Evolutionary conservation across 2,329 filamentous ascomycete genomes (phyloP).

Genomic region (Cylindrodendrum hubeiense): DNA sequence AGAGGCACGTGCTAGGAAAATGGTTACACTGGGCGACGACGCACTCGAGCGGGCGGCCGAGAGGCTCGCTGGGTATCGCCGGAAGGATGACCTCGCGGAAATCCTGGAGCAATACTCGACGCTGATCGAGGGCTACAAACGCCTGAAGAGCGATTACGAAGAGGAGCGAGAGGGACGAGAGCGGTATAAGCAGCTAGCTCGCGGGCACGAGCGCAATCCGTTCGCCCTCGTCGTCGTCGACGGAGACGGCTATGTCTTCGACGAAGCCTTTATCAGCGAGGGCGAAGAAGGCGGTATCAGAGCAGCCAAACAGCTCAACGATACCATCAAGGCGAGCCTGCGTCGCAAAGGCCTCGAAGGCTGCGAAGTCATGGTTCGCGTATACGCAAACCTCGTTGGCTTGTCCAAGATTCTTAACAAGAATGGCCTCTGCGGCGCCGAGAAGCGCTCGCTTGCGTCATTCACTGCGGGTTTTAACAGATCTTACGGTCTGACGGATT

Average conservation of each 20-base stretch:
- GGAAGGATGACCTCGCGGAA: slow-evolving; percentile 40
- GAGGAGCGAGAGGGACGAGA: slow-evolving; percentile 66
- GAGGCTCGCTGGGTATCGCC: slow-evolving; percentile 49
- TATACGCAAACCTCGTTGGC: slow-evolving; percentile 68
- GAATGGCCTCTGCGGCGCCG: slow-evolving; percentile 61
- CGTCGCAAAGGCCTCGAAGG: slow-evolving; percentile 60
- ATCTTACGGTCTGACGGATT: slow-evolving; percentile 70
- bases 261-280: slow-evolving; percentile 60
- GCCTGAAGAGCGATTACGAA: slow-evolving; percentile 68
- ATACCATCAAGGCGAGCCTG: slow-evolving; percentile 61
- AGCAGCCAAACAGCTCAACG: slow-evolving; percentile 66
- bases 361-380: slow-evolving; percentile 66
- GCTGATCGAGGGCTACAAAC: slow-evolving; percentile 66
- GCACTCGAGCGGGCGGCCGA: slow-evolving; percentile 38
- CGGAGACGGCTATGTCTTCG: slow-evolving; percentile 69
- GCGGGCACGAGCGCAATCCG: slow-evolving; percentile 63
- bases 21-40: slow-evolving; percentile 33
- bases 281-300: slow-evolving; percentile 66
- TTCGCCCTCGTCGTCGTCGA: slow-evolving; percentile 73
- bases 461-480: slow-evolving; percentile 70
- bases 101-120: slow-evolving; percentile 48
- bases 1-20: slow-evolving; percentile 26
- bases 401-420: slow-evolving; percentile 62
- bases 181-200: slow-evolving; percentile 66
- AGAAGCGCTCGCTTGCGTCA: slow-evolving; percentile 67